phyloP scores from a whole-genome alignment of 257 asterid species.

The Solanum clarkiae region DNA sequence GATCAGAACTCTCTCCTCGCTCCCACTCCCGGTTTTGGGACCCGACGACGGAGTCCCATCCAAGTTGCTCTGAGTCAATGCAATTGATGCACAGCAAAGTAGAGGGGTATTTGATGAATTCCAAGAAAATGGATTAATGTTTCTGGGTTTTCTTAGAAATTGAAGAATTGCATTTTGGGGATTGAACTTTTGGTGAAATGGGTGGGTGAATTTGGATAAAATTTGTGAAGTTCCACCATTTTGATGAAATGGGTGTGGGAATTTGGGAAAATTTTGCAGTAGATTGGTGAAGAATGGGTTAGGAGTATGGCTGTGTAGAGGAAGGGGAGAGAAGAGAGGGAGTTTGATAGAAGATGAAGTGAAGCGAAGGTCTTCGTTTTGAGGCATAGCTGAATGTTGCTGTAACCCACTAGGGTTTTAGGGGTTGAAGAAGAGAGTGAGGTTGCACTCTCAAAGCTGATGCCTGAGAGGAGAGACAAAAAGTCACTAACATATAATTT shows the following conservation, averaged over 20 bases:
- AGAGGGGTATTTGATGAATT: slow-evolving; percentile 30
- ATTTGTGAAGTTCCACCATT: background rate
- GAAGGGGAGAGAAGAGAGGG: slow-evolving; percentile 17
- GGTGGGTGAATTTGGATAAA: slow-evolving; percentile 25
- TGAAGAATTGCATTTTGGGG: slow-evolving; percentile 2
- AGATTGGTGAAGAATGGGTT: background rate
- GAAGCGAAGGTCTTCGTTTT: slow-evolving; percentile 45
- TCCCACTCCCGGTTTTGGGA: slow-evolving; percentile 23
- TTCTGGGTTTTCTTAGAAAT: background rate
- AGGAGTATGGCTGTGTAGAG: background rate
- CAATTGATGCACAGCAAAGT: slow-evolving; percentile 58
- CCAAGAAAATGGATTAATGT: slow-evolving; percentile 7
- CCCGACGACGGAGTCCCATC: slow-evolving; percentile 21
- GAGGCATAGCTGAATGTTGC: slow-evolving; percentile 27
- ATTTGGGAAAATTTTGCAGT: slow-evolving; percentile 14
- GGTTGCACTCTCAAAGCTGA: background rate
- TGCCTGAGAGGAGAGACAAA: too few relatives aligned
- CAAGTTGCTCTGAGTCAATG: slow-evolving; percentile 17
- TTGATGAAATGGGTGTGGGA: slow-evolving; percentile 18
- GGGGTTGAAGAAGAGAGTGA: background rate
- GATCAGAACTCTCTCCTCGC: slow-evolving; percentile 83
- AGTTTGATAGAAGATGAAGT: slow-evolving; percentile 50
- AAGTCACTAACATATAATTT: too few relatives aligned
- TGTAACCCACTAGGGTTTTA: background rate
- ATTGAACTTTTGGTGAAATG: slow-evolving; percentile 9